Base-by-base conservation (phyloP, 768 basidiomycete species). In the Myochromella boudieri region DNA sequence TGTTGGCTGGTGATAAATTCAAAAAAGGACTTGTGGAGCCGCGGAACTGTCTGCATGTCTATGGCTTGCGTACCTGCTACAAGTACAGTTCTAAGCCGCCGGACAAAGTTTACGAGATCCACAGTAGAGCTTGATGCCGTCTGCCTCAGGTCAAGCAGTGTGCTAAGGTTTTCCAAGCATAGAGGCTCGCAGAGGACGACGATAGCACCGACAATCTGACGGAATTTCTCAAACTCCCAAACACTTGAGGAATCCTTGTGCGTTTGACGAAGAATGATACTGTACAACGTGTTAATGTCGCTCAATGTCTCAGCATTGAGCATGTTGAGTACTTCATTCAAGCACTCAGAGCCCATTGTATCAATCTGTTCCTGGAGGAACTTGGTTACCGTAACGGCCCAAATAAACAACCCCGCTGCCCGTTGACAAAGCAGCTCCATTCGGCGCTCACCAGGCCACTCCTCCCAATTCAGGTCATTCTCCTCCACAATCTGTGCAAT, bases 151-250 rank as follows among this genome's bases (percentile, higher is more conserved):
- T 46, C 26, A 22, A 56, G 48, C 12, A 52, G 29, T n/a, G 36
- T 11, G 11, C 25, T 31, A 18, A 55, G 40, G 10, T 52, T 32
- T 15, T 42, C 37, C 3, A 55, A 18, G 43, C 42, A 40, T 18
- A 55, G 20, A 1, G 49, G 43, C 42, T 53, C 52, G 12, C 32
- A 29, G 3, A 53, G 34, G 0, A 39, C 37, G 6, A 56, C 44
- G 17, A 56, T 51, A 17, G 42, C 40, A 12, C 55, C 55, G 18
- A 56, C 38, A 11, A 55, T 41, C 4, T 32, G 48, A 17, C 55
- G 52, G 39, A 56, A 55, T 20, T 34, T 55, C 22, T 48, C 46
- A n/a, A 44, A 55, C 37, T 40, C 50, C 53, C 53, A 51, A n/a
- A n/a, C n/a, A n/a, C n/a, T n/a, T n/a, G n/a, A n/a, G n/a, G n/a